Evolutionary conservation across 2,329 filamentous ascomycete genomes (phyloP).

Genomic region (Aciculosporium take): DNA sequence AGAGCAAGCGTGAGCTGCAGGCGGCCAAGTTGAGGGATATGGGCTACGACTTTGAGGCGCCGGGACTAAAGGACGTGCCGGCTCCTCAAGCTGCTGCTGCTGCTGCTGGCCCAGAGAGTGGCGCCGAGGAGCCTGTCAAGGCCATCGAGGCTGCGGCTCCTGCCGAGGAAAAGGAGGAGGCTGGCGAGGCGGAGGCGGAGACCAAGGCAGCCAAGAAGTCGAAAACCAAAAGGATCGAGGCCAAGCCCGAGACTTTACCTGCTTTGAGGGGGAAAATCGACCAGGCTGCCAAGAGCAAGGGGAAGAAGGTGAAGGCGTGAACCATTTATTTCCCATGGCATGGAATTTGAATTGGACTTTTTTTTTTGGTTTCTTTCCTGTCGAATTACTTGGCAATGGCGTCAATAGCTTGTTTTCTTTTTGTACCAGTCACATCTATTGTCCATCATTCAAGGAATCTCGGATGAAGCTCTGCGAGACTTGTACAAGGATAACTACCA

Average conservation of each 20-base stretch:
- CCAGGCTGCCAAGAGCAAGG: constrained; percentile 19
- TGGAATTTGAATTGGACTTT: background rate
- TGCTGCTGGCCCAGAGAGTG: constrained; percentile 14
- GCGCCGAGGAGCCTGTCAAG: constrained; percentile 15
- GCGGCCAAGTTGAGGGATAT: constrained; percentile 62
- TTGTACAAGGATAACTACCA: no score
- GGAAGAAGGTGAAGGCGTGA: constrained; percentile 11
- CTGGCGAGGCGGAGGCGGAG: constrained; percentile 11
- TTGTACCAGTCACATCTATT: no score
- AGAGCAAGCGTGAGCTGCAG: constrained; percentile 52
- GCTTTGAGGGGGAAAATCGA: constrained; percentile 11
- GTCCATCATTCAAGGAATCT: no score
- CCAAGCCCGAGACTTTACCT: constrained; percentile 9
- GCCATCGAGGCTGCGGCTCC: constrained; percentile 25
- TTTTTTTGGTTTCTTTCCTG: background rate
- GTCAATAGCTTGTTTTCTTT: no score
- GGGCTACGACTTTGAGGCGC: constrained; percentile 71
- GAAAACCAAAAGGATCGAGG: constrained; percentile 10
- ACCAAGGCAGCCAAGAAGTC: constrained; percentile 9
- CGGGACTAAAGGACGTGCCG: constrained; percentile 47
- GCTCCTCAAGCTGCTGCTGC: constrained; percentile 21
- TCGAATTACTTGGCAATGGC: constrained; percentile 5
- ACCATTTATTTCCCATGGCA: constrained; percentile 1
- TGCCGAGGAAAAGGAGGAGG: constrained; percentile 12
- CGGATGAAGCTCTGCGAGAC: no score